A percentile compares a stretch with the other conserved stretches of the same genome.
phyloP scores from a whole-genome alignment of 192 early-diverging fungal genomes.

The Coemansia aciculifera region DNA sequence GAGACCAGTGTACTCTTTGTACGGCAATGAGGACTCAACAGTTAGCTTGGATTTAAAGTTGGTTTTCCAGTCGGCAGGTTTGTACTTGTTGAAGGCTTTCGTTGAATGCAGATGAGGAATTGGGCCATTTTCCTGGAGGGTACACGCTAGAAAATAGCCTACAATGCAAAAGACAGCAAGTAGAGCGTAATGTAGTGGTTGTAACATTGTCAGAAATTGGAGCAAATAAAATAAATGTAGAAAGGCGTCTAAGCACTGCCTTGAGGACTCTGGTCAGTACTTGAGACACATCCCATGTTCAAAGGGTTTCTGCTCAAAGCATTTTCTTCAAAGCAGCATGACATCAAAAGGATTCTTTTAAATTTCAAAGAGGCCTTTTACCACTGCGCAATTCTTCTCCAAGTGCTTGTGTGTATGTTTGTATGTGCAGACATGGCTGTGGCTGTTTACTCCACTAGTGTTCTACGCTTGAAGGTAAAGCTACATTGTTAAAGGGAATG shows the following conservation, averaged over 20 bases:
- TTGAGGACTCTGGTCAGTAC: not conserved
- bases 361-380: not conserved
- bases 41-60: constrained; percentile 1
- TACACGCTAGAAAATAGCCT: not conserved
- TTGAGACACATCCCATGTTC: not conserved
- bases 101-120: not conserved
- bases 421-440: not conserved
- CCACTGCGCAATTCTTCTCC: not conserved
- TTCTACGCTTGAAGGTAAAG: not conserved
- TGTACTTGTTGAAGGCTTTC: not conserved
- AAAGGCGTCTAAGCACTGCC: not conserved
- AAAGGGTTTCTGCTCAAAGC: not conserved
- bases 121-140: not conserved
- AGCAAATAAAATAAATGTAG: not conserved
- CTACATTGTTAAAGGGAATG: not conserved
- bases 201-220: not conserved
- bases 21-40: constrained; percentile 16
- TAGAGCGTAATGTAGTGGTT: not conserved
- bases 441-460: not conserved
- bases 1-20: constrained; percentile 15
- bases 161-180: not conserved
- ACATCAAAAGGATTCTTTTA: not conserved
- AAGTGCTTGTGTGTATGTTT: not conserved
- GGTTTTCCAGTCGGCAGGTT: constrained; percentile 3
- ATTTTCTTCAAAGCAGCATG: not conserved